Percentiles rank a stretch among this genome's conserved stretches.
These are phyloP conservation scores for Plasmodium vivax DNA, from an alignment of 169 alveolate species.

Conservation along the genomic window DNA sequence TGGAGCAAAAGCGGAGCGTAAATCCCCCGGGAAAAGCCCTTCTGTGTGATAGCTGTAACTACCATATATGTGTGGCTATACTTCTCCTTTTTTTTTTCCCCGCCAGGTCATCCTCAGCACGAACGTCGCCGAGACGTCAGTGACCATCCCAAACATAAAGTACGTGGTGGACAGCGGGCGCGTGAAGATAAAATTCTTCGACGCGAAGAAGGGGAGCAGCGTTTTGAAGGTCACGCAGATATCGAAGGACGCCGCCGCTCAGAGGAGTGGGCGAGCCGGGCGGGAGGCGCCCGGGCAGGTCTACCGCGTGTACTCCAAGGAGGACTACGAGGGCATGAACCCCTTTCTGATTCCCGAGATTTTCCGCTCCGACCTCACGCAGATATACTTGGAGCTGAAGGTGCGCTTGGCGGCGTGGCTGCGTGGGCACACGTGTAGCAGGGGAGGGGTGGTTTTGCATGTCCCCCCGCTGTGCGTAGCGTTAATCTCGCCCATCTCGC, in stretches of 20 bases:
- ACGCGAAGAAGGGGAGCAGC: slow-evolving; percentile 89
- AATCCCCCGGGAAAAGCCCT: background rate
- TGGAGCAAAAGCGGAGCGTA: background rate
- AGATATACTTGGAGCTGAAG: slow-evolving; percentile 89
- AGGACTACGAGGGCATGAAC: slow-evolving; percentile 85
- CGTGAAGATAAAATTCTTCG: slow-evolving; percentile 89
- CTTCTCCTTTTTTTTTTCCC: background rate
- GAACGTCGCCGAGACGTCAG: slow-evolving; percentile 97
- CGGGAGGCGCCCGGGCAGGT: slow-evolving; percentile 93
- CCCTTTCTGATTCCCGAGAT: slow-evolving; percentile 92
- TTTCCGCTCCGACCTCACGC: slow-evolving; percentile 91
- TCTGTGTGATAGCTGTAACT: background rate
- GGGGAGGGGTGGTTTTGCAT: background rate
- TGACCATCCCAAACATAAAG: slow-evolving; percentile 95
- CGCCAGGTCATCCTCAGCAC: slow-evolving; percentile 90
- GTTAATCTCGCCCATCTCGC: background rate
- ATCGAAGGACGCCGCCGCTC: slow-evolving; percentile 93
- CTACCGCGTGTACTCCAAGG: slow-evolving; percentile 92
- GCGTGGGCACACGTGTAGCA: background rate
- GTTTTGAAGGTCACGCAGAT: slow-evolving; percentile 87
- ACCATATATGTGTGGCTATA: background rate
- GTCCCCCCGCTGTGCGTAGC: background rate
- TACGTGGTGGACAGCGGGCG: slow-evolving; percentile 95
- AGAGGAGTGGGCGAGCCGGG: slow-evolving; percentile 98
- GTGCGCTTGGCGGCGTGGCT: background rate